Evolutionary conservation across 179 eudicot species (phyloP), one percentile per base, ranked within the genome.

Genomic region (Drosera spatulata): DNA sequence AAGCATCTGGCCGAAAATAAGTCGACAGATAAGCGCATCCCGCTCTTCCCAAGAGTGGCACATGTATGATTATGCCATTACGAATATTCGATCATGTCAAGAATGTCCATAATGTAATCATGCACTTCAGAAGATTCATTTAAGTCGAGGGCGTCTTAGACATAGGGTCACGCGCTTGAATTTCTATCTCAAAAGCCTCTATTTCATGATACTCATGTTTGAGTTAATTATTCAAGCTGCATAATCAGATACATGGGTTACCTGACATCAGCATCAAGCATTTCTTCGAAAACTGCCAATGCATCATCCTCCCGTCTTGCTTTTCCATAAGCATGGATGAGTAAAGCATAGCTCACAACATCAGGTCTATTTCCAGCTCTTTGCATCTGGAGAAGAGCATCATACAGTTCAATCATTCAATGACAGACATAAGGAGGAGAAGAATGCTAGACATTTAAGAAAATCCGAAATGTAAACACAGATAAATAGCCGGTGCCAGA

Each of bases 221-320:
- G 33, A 22, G 33, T 22, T 22, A 22, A 22, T 22, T 22, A 22
- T 0, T 0, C 33, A 22, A 22, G 33, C 33, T 22, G 33, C 33
- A 22, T 22, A 33, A 50, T 1, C 55, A 61, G 13, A 48, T 53
- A 42, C 47, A 65, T 42, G 59, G 64, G 54, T 22, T 67, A 88
- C 98, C 95, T 88, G 73, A 91, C 95, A 75, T 96, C 95, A 69
- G 98, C 98, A 82, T 91, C 98, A 62, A 91, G 81, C 98, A 91
- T 91, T 79, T 91, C 96, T 73, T 88, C 96, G 72, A 91, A 91
- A 63, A 91, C 96, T 59, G 96, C 96, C 65, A 85, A 71, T 15
- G 98, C 96, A 81, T 91, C 98, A 64, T 82, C 95, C 78, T 91
- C 96, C 61, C 89, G 80, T 74, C 98, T 84, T 66, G 98, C 98